These are phyloP conservation scores for Sporopachydermia cereana DNA, from an alignment of 1,139 yeast genomes.

Conservation along the genomic window DNA sequence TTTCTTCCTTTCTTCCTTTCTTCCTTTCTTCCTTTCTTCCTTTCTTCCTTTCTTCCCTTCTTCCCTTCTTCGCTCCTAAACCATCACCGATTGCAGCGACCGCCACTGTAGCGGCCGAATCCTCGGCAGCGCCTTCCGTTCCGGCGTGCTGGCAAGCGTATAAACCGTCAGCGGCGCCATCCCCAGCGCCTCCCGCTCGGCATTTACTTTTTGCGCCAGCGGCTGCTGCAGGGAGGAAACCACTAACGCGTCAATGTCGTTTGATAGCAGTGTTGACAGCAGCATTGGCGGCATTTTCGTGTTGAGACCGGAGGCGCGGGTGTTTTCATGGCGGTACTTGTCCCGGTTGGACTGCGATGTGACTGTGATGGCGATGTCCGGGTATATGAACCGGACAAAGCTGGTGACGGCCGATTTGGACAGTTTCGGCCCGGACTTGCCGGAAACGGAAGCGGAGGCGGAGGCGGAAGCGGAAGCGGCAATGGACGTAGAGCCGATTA, in stretches of 20 bases:
- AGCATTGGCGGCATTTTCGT: not conserved
- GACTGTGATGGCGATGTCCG: not conserved
- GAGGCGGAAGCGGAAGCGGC: not conserved
- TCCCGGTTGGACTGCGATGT: slow-evolving; percentile 2
- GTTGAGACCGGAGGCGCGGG: not conserved
- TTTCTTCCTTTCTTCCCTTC: not conserved
- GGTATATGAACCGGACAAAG: slow-evolving; percentile 3
- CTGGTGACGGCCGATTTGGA: slow-evolving; percentile 1
- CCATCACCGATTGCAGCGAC: slow-evolving; percentile 2
- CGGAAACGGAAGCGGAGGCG: not conserved
- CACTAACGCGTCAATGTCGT: not conserved
- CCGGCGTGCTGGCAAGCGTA: not conserved
- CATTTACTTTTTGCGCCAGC: not conserved
- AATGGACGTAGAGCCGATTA: slow-evolving; percentile 60
- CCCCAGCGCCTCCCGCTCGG: slow-evolving; percentile 1
- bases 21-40: not conserved
- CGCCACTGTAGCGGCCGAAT: slow-evolving; percentile 2
- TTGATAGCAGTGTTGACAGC: not conserved
- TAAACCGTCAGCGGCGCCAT: not conserved
- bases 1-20: not conserved
- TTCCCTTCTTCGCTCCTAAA: not conserved
- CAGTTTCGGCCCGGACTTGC: not conserved
- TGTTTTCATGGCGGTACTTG: not conserved
- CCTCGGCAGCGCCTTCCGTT: not conserved
- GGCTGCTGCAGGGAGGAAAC: not conserved